Conservation (phyloP, 208 protist species). For the Zelonia costaricensis region DNA sequence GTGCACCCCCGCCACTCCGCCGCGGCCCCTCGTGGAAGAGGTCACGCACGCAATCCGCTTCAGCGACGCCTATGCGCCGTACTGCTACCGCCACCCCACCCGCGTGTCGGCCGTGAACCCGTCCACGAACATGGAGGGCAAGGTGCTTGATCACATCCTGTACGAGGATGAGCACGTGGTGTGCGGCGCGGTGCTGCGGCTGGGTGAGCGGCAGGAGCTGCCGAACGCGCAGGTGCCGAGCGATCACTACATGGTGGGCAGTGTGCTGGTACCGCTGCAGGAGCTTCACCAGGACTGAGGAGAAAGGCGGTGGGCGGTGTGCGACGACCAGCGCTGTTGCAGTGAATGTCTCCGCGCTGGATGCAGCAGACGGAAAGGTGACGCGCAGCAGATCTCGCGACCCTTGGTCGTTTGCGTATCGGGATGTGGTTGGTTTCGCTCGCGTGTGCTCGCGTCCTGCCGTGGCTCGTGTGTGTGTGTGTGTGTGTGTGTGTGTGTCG, state of each 20-base stretch:
- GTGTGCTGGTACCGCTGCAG: conserved; percentile 46
- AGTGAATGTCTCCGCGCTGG: no score
- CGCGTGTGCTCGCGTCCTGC: no score
- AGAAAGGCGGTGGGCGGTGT: no score
- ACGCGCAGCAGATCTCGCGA: no score
- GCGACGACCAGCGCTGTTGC: no score
- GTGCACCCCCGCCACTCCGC: conserved; percentile 2
- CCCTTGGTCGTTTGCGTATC: no score
- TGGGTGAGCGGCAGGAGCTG: conserved; percentile 48
- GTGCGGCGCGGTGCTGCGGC: conserved; percentile 60
- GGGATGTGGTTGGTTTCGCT: no score
- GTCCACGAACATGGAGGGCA: conserved; percentile 72
- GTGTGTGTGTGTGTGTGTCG: background rate
- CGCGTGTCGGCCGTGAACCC: conserved; percentile 76
- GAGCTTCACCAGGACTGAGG: conserved; percentile 15
- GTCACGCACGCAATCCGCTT: conserved; percentile 51
- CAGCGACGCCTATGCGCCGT: conserved; percentile 63
- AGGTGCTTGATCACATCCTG: conserved; percentile 88
- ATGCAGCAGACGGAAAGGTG: no score
- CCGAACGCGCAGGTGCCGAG: conserved; percentile 66
- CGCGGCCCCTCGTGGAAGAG: conserved; percentile 19
- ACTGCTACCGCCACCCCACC: conserved; percentile 57
- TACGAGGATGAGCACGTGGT: conserved; percentile 53
- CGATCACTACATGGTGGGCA: conserved; percentile 86
- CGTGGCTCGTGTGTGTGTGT: no score